Conservation (phyloP, 2,329 filamentous ascomycete genomes). For the Talaromyces sp. region DNA sequence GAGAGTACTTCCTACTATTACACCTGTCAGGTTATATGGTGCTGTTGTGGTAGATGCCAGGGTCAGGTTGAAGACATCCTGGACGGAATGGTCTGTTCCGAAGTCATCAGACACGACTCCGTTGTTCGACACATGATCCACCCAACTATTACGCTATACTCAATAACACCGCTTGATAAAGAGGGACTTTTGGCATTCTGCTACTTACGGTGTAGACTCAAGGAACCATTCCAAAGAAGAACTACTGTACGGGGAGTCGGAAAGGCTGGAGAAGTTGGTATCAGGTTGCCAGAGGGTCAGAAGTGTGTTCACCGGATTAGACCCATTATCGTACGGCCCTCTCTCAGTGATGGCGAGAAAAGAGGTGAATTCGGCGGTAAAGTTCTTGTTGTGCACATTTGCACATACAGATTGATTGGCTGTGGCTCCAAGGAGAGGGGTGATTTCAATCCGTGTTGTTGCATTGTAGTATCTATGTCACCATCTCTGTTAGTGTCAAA, state of each 20-base stretch:
- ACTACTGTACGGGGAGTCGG: background rate
- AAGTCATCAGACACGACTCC: background rate
- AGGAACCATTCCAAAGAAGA: no score
- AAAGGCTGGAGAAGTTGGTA: background rate
- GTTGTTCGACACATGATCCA: background rate
- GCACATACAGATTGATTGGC: background rate
- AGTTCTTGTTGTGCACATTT: background rate
- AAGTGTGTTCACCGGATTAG: background rate
- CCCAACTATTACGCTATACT: background rate
- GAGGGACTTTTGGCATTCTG: background rate
- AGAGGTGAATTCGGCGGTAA: background rate
- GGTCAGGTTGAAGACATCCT: background rate
- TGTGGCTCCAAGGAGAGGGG: no score
- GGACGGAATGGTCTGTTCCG: no score
- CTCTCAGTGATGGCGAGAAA: background rate
- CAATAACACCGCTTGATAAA: background rate
- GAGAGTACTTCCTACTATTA: background rate
- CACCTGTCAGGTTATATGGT: background rate
- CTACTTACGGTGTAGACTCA: background rate
- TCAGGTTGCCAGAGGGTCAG: background rate
- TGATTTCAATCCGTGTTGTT: no score
- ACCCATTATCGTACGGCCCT: background rate
- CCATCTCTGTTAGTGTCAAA: no score
- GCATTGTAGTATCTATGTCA: no score
- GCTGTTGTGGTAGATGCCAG: background rate